Evolutionary conservation across 2,329 filamentous ascomycete genomes (phyloP), one percentile per base, ranked within the genome.

Genomic region (Colletotrichum gigasporum): DNA sequence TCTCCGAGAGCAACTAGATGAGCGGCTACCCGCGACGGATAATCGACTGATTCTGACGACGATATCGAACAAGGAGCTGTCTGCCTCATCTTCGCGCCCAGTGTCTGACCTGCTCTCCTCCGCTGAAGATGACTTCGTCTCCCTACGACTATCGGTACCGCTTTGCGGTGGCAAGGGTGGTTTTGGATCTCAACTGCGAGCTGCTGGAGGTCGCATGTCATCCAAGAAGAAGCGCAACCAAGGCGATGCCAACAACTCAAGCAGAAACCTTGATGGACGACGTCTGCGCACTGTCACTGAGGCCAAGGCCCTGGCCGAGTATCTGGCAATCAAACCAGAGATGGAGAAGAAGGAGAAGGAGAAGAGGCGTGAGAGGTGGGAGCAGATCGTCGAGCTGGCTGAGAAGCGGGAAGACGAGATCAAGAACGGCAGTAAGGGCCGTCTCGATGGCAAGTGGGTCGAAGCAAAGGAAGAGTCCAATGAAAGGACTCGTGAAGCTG

Each of bases 261-360:
- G 93, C 74, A 89, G 96, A 68, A 99, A 98, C 69, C 84, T 99
- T 2, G 96, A 98, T 72, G 96, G 96, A 0, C 89, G 96, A 20
- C 87, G 96, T 60, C 78, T 99, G 58, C 90, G 96, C 52, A 98
- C 96, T 2, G 93, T 98, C 26, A 95, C 92, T 35, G 96, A 99
- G 76, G 96, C 96, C 32, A 99, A 99, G 78, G 92, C 93, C 1
- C 83, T 99, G 18, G 96, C 96, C 0, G 94, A 98, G 75, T 98
- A 97, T 72, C 85, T 98, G 2, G 93, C 94, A 2, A 92, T 97
- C 69, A 97, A 98, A 75, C 96, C 96, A 0, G 95, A 97, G 66
- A 97, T 99, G 95, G 96, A 97, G 68, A 90, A 91, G 78, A 93
- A 93, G 74, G 94, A 98, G 76, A 95, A 94, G 73, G 94, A 97